phyloP scores from a whole-genome alignment of 2,329 filamentous ascomycete genomes.

The Claviceps lovelessii region DNA sequence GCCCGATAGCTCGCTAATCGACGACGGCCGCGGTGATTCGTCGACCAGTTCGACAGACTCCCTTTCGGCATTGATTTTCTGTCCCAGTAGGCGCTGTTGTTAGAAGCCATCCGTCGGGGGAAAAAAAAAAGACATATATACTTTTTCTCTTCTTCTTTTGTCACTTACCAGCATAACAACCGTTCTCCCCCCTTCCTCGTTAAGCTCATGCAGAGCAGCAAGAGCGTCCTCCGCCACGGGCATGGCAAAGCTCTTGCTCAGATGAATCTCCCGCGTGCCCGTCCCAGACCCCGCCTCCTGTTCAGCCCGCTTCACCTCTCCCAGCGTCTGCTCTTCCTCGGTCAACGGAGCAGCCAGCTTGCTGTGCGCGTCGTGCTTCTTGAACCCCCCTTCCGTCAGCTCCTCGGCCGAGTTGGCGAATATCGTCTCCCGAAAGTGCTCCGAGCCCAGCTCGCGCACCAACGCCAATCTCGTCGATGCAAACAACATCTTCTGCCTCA shows the following conservation, averaged over 20 bases:
- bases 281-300: conserved; percentile 60
- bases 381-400: conserved; percentile 54
- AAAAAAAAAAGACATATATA: not conserved
- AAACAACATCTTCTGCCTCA: conserved; percentile 79
- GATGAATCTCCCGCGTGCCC: conserved; percentile 40
- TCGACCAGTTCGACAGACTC: conserved; percentile 56
- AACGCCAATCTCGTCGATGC: conserved; percentile 63
- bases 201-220: conserved; percentile 46
- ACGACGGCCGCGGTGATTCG: conserved; percentile 34
- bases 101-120: not conserved
- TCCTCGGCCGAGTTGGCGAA: conserved; percentile 59
- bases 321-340: conserved; percentile 58
- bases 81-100: not conserved
- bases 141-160: not conserved
- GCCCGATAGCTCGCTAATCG: conserved; percentile 42
- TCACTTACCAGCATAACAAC: conserved; percentile 52
- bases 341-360: conserved; percentile 56
- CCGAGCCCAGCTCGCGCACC: conserved; percentile 60
- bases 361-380: conserved; percentile 55
- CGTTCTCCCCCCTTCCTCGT: conserved; percentile 31
- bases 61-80: conserved; percentile 58
- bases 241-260: conserved; percentile 43
- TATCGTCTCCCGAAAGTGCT: conserved; percentile 64
- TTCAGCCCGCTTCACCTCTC: conserved; percentile 61
- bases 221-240: conserved; percentile 49